Evolutionary conservation across 2,329 filamentous ascomycete species (phyloP).

Genomic region (Fusarium newnesense): DNA sequence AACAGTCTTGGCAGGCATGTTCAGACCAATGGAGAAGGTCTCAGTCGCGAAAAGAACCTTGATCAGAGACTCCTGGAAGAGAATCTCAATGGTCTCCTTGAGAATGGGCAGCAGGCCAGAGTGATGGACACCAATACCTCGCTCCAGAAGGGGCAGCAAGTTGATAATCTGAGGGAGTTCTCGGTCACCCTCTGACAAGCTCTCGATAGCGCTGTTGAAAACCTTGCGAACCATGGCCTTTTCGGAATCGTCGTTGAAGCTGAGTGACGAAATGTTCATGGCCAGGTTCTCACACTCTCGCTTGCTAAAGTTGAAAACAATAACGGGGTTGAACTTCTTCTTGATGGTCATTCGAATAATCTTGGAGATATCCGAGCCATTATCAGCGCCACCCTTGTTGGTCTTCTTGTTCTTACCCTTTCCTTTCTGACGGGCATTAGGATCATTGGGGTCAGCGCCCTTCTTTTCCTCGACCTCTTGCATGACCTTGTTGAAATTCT

Average conservation of each 20-base stretch:
- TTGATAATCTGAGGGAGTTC: constrained; percentile 90
- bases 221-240: constrained; percentile 95
- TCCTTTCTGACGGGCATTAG: constrained; percentile 82
- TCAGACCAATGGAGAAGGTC: constrained; percentile 97
- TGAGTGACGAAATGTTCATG: constrained; percentile 83
- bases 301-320: constrained; percentile 99
- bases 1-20: constrained; percentile 99
- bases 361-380: constrained; percentile 89
- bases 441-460: constrained; percentile 83
- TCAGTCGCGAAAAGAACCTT: constrained; percentile 98
- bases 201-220: constrained; percentile 92
- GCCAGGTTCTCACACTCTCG: constrained; percentile 93
- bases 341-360: constrained; percentile 99
- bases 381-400: constrained; percentile 84
- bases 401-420: constrained; percentile 92
- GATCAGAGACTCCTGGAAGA: constrained; percentile 97
- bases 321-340: constrained; percentile 97
- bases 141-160: constrained; percentile 85
- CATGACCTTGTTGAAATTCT: constrained; percentile 98
- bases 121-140: constrained; percentile 97
- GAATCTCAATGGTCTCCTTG: constrained; percentile 98
- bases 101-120: constrained; percentile 94
- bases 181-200: constrained; percentile 90
- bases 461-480: constrained; percentile 86
- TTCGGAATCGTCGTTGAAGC: constrained; percentile 96